Conservation (phyloP, 2,329 filamentous ascomycete genomes). For the Scedosporium boydii region DNA sequence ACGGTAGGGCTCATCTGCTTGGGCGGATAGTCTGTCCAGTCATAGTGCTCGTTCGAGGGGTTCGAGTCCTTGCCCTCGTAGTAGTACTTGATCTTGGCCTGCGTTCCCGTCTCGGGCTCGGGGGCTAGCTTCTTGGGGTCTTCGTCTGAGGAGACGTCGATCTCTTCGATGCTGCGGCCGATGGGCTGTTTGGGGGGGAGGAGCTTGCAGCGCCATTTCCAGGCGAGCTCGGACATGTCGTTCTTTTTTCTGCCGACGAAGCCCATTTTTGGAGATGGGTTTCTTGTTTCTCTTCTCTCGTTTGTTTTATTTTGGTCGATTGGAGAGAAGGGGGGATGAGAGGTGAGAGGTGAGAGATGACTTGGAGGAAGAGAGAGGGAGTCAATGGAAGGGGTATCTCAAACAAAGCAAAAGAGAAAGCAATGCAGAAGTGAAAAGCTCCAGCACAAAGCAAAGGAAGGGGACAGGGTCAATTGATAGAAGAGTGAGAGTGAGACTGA, state of each 20-base stretch:
- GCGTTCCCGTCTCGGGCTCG: constrained; percentile 18
- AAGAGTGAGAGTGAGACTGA: not conserved
- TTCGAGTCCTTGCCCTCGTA: constrained; percentile 25
- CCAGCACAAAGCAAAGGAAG: not conserved
- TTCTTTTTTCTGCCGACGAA: not conserved
- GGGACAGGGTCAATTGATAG: not conserved
- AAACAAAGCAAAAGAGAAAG: not conserved
- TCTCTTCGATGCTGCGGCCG: constrained; percentile 11
- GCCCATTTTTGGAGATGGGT: not conserved
- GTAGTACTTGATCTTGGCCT: constrained; percentile 25
- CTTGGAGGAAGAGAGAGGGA: not conserved
- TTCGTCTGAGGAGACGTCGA: constrained; percentile 11
- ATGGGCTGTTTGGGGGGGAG: constrained; percentile 12
- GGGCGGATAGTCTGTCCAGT: constrained; percentile 32
- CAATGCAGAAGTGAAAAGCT: not conserved
- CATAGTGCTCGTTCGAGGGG: constrained; percentile 12
- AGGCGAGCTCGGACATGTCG: constrained; percentile 17
- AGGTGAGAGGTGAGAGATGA: not conserved
- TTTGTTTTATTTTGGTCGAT: too few relatives aligned
- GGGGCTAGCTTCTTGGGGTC: constrained; percentile 11
- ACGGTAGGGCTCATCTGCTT: constrained; percentile 29
- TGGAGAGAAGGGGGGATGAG: not conserved
- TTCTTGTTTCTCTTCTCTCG: too few relatives aligned
- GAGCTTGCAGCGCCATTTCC: constrained; percentile 23
- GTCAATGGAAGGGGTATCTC: not conserved